Base-by-base conservation (phyloP, 1,284 basidiomycete genomes). In the Ceratobasidium sp. region DNA sequence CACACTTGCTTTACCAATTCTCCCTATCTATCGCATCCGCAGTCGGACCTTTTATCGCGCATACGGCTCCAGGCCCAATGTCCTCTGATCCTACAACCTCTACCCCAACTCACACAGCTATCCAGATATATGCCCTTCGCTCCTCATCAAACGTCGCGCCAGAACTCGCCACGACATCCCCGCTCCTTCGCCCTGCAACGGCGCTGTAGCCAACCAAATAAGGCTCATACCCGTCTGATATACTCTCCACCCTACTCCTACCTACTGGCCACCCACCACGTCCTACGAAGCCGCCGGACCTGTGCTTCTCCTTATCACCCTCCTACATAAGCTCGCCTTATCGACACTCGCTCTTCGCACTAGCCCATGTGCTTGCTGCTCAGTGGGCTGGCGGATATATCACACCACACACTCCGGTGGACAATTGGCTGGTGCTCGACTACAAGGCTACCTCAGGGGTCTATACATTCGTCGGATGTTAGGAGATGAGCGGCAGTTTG, bases 301-400 rank as follows among this genome's bases (percentile, higher is more conserved):
- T 28, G 73, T 75, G 23, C 61, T 75, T 20, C 39, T 65, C 11
- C 61, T 61, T n/a, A 65, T 35, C 2, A 45, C 73, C 10, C 49
- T 75, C 6, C 37, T 75, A 31, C 73, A 75, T 26, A 56, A 39
- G 1, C 51, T 61, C 8, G 73, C 73, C 94, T 95, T 0, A 90
- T 96, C 80, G 96, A 98, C 82, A 94, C 96, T 0, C 89, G 97
- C n/a, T 95, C 97, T n/a, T n/a, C 77, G 87, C 90, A 20, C 88
- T 99, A 54, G 89, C 92, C 35, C 94, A 99, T 82, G 92, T 94
- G 1, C 88, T 99, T 51, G 96, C 96, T 6, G 95, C 92, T 80
- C 98, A 99, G 84, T 99, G 98, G 98, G 89, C 96, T 73, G 97
- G 98, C 23, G 92, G 99, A 85, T 98, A 99, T 84, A 96, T 99